Evolutionary conservation across 306 rosid genomes (phyloP).

Genomic region (Datisca glomerata): DNA sequence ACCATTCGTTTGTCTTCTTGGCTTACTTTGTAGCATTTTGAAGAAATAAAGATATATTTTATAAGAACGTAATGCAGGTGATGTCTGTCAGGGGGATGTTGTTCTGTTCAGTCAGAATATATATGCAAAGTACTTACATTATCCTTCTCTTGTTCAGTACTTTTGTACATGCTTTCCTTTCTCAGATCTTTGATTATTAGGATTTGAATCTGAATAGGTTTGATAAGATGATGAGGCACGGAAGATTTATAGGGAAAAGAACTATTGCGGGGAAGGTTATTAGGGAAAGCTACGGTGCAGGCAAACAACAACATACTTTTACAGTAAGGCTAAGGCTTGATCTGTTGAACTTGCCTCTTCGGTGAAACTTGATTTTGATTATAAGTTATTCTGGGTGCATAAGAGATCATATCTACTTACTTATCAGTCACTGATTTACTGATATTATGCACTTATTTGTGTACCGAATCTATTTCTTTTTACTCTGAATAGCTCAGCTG

Average conservation of each 20-base stretch:
- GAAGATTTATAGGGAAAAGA: conserved; percentile 46
- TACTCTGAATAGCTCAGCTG: background rate
- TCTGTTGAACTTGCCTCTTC: background rate
- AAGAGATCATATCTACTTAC: too few relatives aligned
- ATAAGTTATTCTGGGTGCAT: too few relatives aligned
- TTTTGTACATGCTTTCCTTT: conserved; percentile 12
- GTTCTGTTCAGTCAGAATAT: conserved; percentile 67
- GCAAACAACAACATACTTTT: conserved; percentile 75
- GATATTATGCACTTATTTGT: too few relatives aligned
- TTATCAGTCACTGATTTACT: too few relatives aligned
- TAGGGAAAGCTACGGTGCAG: conserved; percentile 76
- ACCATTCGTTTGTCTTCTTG: background rate
- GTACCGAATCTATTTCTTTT: too few relatives aligned
- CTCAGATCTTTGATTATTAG: background rate
- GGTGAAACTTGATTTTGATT: too few relatives aligned
- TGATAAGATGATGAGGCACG: conserved; percentile 46
- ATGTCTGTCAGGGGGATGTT: conserved; percentile 71
- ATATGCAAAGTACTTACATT: conserved; percentile 40
- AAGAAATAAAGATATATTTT: conserved; percentile 1
- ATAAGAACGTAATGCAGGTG: conserved; percentile 35
- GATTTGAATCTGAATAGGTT: conserved; percentile 34
- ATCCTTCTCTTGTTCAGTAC: conserved; percentile 7
- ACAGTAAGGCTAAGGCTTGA: conserved; percentile 41
- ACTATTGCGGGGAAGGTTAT: conserved; percentile 66
- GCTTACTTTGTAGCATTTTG: background rate